Base-by-base conservation (phyloP, 306 rosid species). In the Acmispon strigosus region DNA sequence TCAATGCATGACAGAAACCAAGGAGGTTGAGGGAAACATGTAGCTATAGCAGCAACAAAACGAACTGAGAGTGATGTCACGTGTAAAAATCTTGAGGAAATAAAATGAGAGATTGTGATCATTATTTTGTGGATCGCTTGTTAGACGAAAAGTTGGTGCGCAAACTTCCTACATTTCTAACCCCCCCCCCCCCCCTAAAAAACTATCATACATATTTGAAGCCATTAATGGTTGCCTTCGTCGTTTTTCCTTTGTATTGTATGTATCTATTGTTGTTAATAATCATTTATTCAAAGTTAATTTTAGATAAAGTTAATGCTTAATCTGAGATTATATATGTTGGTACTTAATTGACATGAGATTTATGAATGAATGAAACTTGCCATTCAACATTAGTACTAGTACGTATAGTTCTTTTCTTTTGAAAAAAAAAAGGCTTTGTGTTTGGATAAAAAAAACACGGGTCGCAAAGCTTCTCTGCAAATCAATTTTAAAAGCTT, bases 101-200 rank as follows among this genome's bases (percentile, higher is more conserved):
- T 59, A 73, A 68, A 76, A 73, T 52, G 71, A 70, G 52, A 78
- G 77, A 74, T 22, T 27, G 32, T 27, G 2, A 27, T 4, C 32
- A 27, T 66, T 65, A 6, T 0, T 18, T 0, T 18, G 7, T 48
- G 57, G 57, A 68, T 32, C 1, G 48, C 70, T 76, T 50, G 81
- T 76, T 76, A 76, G 76, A 69, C 71, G 59, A 56, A 52, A 77
- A 61, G 81, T 77, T 77, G 81, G 81, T 69, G 44, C 27, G 77
- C 92, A 76, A 82, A 70, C 87, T 66, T 76, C 79, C 85, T 56
- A 57, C 52, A 82, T 32, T 71, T 71, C 76, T 45, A 29, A 58
- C 37, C 37, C 37, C 37, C 3, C 76, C 58, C 36, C 58, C 75
- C 27, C 47, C 10, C n/a, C n/a, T n/a, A n/a, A n/a, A 27, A 6